phyloP scores from a whole-genome alignment of 2,329 filamentous ascomycete genomes.

The Juglanconis sp. region DNA sequence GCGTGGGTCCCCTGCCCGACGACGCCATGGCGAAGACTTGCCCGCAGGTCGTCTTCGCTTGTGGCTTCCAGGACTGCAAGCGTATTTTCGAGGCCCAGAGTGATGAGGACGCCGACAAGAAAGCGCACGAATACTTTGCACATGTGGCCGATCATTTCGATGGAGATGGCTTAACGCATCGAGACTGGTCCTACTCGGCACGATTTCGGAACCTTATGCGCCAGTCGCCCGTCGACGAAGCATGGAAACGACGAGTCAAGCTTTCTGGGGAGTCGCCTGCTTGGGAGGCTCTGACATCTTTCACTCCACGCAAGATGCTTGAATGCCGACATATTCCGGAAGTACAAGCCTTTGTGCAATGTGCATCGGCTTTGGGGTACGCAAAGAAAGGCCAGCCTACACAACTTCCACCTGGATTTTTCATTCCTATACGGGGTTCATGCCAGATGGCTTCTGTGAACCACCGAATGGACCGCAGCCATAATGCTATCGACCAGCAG shows the following conservation, averaged over 20 bases:
- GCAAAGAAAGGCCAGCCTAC: slow-evolving; percentile 14
- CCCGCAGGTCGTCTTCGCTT: slow-evolving; percentile 46
- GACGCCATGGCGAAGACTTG: slow-evolving; percentile 42
- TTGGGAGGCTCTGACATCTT: slow-evolving; percentile 42
- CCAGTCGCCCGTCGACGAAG: slow-evolving; percentile 34
- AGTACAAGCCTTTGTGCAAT: slow-evolving; percentile 35
- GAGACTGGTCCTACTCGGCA: slow-evolving; percentile 42
- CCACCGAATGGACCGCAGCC: slow-evolving; percentile 16
- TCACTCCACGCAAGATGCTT: slow-evolving; percentile 40
- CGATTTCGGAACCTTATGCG: slow-evolving; percentile 43
- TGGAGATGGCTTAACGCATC: slow-evolving; percentile 33
- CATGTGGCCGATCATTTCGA: slow-evolving; percentile 48
- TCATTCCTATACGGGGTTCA: slow-evolving; percentile 25
- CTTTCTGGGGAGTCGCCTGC: slow-evolving; percentile 31
- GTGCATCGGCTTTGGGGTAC: slow-evolving; percentile 32
- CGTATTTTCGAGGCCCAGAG: slow-evolving; percentile 41
- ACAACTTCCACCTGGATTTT: slow-evolving; percentile 14
- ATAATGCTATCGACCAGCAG: slow-evolving; percentile 16
- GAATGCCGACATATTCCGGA: slow-evolving; percentile 44
- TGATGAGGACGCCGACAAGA: slow-evolving; percentile 36
- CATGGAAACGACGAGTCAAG: slow-evolving; percentile 38
- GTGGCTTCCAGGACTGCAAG: slow-evolving; percentile 43
- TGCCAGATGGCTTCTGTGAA: slow-evolving; percentile 17
- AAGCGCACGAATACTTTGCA: slow-evolving; percentile 43
- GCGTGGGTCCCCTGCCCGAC: slow-evolving; percentile 29